Evolutionary conservation across 108 stramenopile species (phyloP).

Genomic region (Aurantiochytrium sp.): DNA sequence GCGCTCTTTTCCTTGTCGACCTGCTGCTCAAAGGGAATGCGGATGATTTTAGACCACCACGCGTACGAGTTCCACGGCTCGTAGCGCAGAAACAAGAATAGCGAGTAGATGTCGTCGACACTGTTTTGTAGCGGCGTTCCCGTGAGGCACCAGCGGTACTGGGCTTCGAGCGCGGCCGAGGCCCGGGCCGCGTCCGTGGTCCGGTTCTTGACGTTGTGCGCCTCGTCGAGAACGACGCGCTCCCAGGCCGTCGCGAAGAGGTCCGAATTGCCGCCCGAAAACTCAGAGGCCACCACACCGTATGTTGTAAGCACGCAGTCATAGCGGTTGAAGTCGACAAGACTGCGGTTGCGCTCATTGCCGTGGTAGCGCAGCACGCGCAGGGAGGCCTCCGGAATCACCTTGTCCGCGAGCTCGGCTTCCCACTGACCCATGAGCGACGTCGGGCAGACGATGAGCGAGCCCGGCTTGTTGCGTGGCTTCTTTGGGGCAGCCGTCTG

Average conservation of each 20-base stretch:
- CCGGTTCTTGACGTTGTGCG: neutral
- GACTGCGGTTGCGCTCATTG: neutral
- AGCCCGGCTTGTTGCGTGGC: neutral
- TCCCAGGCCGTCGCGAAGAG: slow-evolving; percentile 40
- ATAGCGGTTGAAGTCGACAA: neutral
- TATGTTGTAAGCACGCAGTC: neutral
- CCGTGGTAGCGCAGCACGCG: neutral
- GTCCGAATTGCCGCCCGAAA: neutral
- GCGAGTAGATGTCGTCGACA: slow-evolving; percentile 45
- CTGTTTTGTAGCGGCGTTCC: slow-evolving; percentile 55
- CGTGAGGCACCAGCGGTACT: slow-evolving; percentile 46
- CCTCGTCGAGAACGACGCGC: slow-evolving; percentile 53
- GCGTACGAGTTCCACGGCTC: slow-evolving; percentile 46
- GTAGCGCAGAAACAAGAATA: slow-evolving; percentile 44
- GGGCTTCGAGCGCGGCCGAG: neutral
- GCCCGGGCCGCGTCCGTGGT: neutral
- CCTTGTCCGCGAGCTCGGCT: neutral
- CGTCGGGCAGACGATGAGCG: neutral
- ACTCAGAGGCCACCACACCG: neutral
- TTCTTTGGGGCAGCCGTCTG: no score
- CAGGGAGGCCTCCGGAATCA: neutral
- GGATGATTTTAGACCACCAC: slow-evolving; percentile 41
- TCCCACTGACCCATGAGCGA: slow-evolving; percentile 32
- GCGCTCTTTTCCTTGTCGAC: neutral
- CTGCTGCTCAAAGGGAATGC: slow-evolving; percentile 32